A percentile compares a stretch with the other conserved stretches of the same genome.
phyloP scores from a whole-genome alignment of 495 filamentous ascomycete species.

The Thermochaetoides thermophila region DNA sequence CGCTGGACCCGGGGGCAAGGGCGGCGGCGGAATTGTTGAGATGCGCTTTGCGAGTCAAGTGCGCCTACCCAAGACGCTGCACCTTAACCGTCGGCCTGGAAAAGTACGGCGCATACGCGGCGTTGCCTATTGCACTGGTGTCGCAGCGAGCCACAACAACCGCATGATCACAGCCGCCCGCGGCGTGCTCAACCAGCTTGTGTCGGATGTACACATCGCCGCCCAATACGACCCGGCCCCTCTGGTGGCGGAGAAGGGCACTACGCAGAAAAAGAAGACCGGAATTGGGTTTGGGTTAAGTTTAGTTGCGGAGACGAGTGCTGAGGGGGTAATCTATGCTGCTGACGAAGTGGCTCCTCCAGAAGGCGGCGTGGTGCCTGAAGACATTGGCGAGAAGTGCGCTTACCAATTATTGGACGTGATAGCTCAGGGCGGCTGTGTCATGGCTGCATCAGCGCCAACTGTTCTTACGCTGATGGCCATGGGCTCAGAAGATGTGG shows the following conservation, averaged over 20 bases:
- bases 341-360: constrained; percentile 77
- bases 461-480: constrained; percentile 83
- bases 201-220: constrained; percentile 69
- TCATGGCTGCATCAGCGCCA: constrained; percentile 48
- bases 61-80: constrained; percentile 83
- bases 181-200: constrained; percentile 72
- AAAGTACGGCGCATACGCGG: constrained; percentile 79
- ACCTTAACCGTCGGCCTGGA: constrained; percentile 65
- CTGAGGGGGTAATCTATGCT: constrained; percentile 62
- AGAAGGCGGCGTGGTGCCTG: constrained; percentile 64
- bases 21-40: constrained; percentile 84
- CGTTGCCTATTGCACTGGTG: constrained; percentile 82
- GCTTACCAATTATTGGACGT: constrained; percentile 80
- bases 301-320: constrained; percentile 80
- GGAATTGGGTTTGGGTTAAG: constrained; percentile 79
- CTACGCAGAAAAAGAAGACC: constrained; percentile 33
- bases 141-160: constrained; percentile 80
- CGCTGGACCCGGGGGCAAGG: constrained; percentile 51
- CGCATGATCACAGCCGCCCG: constrained; percentile 86
- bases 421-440: constrained; percentile 69
- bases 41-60: constrained; percentile 84
- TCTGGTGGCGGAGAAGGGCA: constrained; percentile 46
- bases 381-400: constrained; percentile 77
- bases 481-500: constrained; percentile 66
- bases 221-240: constrained; percentile 58